Evolutionary conservation across 1,284 basidiomycete genomes (phyloP), one percentile per base, ranked within the genome.

Genomic region (Wolfiporia cocos): DNA sequence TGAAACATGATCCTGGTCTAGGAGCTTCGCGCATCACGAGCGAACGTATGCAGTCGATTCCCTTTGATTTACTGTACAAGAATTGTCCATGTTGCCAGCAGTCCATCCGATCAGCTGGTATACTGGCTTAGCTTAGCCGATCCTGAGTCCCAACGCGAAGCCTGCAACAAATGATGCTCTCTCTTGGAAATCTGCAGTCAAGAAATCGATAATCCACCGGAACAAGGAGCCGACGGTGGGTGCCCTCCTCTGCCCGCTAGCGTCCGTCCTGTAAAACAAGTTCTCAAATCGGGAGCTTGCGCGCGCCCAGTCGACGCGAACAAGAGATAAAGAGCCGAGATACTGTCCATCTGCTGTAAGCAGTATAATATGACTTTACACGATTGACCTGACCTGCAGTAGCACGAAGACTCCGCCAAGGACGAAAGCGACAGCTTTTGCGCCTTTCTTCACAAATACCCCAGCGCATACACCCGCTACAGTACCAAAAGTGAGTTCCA

Each of bases 361-460:
- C 18, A 21, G 14, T 19, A 9, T 30, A 30, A 42, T 40, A 10
- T 6, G 18, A 15, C 10, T 30, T 22, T 20, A 37, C 32, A 12
- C 14, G 14, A 22, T 29, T 14, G 51, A 87, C 93, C 79, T 93
- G 51, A 87, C 93, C 79, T 94, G 91, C 14, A 94, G 74, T 37
- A 94, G 62, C 15, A 94, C 84, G 52, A 92, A 95, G 1, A 89
- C 66, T 2, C 90, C 92, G 7, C 92, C 92, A 10, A 96, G 66
- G 41, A 86, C 63, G 64, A 92, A 93, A 0, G 92, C 94, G 18
- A 89, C 63, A 2, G 79, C 69, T 61, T 84, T 92, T 29, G 86
- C 80, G 22, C 94, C 94, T 64, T 96, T 96, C 68, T 95, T 96
- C 55, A 96, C 73, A 59, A 98, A 98, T 0, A 97, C 75, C 0